Base-by-base conservation (phyloP, 352 stramenopile species). In the Thalassiosira ordinaria region DNA sequence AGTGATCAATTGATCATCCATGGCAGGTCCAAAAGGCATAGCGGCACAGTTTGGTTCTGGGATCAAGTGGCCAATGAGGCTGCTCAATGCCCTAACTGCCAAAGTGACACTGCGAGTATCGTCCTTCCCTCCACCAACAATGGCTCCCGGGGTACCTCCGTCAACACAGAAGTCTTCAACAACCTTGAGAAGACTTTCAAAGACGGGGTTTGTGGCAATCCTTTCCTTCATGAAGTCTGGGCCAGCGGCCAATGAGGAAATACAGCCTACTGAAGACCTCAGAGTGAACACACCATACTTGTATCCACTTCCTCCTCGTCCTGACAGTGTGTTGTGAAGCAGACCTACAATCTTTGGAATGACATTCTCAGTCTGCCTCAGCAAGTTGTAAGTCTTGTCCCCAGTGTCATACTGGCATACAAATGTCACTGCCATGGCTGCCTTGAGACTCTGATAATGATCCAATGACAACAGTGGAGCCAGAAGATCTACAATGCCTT, bases 221-320 rank as follows among this genome's bases (percentile, higher is more conserved):
- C 89, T 52, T 72, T 94, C 89, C 65, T 94, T 94, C 89, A 92
- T 94, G 52, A 94, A 94, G 31, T 94, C 89, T 47, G 89, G 89
- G 39, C 89, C 89, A 26, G 80, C 81, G 26, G 89, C 89, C 33
- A 94, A 68, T 11, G 85, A 85, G 18, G 89, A 66, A 57, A 94
- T 94, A 65, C 89, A 94, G 22, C 89, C 89, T 27, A 94, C 89
- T 22, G 87, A 93, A 18, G 85, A 91, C 41, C 89, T 72, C 4
- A 94, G 80, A 57, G 87, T 94, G 67, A 94, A 94, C 2, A 94
- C 89, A 37, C 89, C 89, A 68, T 94, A 94, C 65, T 94, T 94
- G 78, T 94, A 94, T 22, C 89, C 89, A 70, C 90, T 94, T 20
- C 89, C 89, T n/a, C 89, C 89, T 13, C 80, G 63, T 61, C 89